A percentile compares a stretch with the other conserved stretches of the same genome.
Evolutionary conservation across 768 basidiomycete species (phyloP).

Genomic region (Pulveroboletus sp.): DNA sequence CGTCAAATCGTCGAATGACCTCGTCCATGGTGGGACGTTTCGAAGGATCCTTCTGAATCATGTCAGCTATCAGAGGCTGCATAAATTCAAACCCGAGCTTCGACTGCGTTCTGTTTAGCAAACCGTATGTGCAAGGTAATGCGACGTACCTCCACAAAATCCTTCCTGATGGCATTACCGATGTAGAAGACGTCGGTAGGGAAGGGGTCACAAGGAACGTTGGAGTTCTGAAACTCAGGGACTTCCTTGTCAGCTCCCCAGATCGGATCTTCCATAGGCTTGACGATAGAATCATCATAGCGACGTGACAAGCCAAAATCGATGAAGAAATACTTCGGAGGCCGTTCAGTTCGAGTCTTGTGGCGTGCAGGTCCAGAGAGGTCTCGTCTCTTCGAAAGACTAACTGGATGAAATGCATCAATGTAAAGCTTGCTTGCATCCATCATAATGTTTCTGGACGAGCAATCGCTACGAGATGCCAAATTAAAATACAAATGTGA

Average conservation of each 20-base stretch:
- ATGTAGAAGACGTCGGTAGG: slow-evolving; percentile 41
- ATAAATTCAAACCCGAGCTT: slow-evolving; percentile 20
- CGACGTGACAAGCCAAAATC: slow-evolving; percentile 35
- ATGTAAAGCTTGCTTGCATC: slow-evolving; percentile 25
- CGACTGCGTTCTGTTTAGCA: background rate
- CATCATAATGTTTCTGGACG: slow-evolving; percentile 31
- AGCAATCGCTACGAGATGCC: slow-evolving; percentile 19
- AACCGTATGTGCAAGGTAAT: background rate
- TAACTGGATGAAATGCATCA: slow-evolving; percentile 24
- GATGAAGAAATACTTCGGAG: slow-evolving; percentile 32
- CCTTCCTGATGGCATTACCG: slow-evolving; percentile 33
- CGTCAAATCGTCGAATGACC: slow-evolving; percentile 17
- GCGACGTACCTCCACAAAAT: slow-evolving; percentile 31
- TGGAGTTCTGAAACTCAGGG: slow-evolving; percentile 34
- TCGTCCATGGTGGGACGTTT: slow-evolving; percentile 23
- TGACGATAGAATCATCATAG: slow-evolving; percentile 23
- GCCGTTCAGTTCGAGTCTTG: slow-evolving; percentile 27
- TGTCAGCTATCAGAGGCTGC: slow-evolving; percentile 11
- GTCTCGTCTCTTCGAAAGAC: background rate
- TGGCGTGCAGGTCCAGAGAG: no score
- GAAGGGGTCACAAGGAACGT: slow-evolving; percentile 34
- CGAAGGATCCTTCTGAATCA: slow-evolving; percentile 20
- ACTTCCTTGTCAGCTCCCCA: slow-evolving; percentile 40
- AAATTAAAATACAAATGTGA: background rate
- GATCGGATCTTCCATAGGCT: slow-evolving; percentile 27